These are phyloP conservation scores for Citrus sp. DNA, from an alignment of 345 rosid genomes.

Conservation along the genomic window DNA sequence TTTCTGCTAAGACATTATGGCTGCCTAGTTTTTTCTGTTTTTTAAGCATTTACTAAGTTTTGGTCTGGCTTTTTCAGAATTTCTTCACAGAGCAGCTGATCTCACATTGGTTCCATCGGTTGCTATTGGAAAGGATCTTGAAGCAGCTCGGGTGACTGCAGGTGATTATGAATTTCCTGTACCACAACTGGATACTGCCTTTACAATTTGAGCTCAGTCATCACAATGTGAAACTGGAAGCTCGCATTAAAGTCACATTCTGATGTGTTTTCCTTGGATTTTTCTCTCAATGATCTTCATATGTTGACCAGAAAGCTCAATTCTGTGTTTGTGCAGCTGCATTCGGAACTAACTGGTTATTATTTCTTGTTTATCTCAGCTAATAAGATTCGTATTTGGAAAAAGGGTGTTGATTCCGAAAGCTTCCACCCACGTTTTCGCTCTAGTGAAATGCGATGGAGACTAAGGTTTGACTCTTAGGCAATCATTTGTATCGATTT, in stretches of 20 bases:
- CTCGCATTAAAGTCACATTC: background rate
- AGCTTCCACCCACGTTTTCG: constrained; percentile 82
- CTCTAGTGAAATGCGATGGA: constrained; percentile 76
- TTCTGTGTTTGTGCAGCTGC: background rate
- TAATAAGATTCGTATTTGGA: constrained; percentile 94
- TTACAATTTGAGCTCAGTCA: background rate
- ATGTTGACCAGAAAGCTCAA: background rate
- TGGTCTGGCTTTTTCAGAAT: constrained; percentile 45
- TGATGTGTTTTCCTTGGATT: background rate
- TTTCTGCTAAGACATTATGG: background rate
- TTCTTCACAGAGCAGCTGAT: constrained; percentile 98
- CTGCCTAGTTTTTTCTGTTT: background rate
- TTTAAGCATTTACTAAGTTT: constrained; percentile 2
- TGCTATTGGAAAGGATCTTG: constrained; percentile 85
- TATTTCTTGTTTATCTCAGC: constrained; percentile 41
- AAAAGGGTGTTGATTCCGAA: constrained; percentile 95
- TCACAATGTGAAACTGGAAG: background rate
- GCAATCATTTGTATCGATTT: background rate
- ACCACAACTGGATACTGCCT: background rate
- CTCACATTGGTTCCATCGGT: constrained; percentile 94
- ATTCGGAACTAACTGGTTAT: constrained; percentile 13
- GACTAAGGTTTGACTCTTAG: constrained; percentile 52
- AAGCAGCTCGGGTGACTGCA: constrained; percentile 81
- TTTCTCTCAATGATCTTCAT: background rate
- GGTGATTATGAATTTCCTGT: constrained; percentile 39